phyloP scores from a whole-genome alignment of 2,329 filamentous ascomycete species.

The Pleurostoma richardsiae region DNA sequence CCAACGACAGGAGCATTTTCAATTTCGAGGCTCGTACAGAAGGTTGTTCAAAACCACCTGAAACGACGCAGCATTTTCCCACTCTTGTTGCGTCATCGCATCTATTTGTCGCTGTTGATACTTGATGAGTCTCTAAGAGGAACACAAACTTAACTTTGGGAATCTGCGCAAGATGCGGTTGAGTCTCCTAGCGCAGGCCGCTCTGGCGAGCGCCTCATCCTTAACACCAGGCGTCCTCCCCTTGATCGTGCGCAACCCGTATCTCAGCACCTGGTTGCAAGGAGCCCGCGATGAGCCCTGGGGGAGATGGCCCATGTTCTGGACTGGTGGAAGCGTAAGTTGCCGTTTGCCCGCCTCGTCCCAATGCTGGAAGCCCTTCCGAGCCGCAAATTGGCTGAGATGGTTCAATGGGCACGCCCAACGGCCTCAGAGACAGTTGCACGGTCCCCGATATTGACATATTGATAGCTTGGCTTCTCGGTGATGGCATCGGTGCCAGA shows the following conservation, averaged over 20 bases:
- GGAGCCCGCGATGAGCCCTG: constrained; percentile 64
- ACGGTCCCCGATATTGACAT: too few species aligned
- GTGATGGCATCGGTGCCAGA: constrained; percentile 40
- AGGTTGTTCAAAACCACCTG: too few species aligned
- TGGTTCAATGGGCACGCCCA: too few species aligned
- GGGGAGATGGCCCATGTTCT: constrained; percentile 74
- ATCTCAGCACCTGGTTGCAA: constrained; percentile 57
- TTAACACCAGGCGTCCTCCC: constrained; percentile 53
- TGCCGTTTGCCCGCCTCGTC: background rate
- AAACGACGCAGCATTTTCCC: too few species aligned
- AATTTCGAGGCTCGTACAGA: too few species aligned
- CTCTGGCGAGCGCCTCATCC: constrained; percentile 39
- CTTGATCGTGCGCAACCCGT: constrained; percentile 54
- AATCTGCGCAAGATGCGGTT: constrained; percentile 17
- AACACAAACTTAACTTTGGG: background rate
- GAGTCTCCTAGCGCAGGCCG: constrained; percentile 22
- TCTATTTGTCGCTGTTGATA: too few species aligned
- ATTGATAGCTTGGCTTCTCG: constrained; percentile 38
- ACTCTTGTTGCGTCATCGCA: too few species aligned
- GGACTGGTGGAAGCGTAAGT: constrained; percentile 23
- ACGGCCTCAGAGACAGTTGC: too few species aligned
- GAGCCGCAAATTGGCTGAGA: too few species aligned
- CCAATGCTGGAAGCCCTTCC: too few species aligned
- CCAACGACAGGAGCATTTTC: too few species aligned
- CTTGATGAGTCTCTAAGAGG: too few species aligned